Evolutionary conservation across 306 rosid genomes (phyloP).

Genomic region (Glycine latifolia): DNA sequence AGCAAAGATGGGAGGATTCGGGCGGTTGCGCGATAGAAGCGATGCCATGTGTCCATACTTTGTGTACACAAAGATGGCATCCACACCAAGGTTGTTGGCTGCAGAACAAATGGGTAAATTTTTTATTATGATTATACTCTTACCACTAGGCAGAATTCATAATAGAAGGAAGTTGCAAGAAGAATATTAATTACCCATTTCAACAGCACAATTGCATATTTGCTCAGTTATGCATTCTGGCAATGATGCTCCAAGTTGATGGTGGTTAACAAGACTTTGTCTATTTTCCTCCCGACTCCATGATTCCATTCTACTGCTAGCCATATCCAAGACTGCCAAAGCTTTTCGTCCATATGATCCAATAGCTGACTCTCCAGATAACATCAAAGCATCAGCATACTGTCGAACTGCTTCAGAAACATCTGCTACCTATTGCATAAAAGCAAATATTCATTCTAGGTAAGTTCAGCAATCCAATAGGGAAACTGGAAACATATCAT

Average conservation of each 20-base stretch:
- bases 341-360: constrained; percentile 83
- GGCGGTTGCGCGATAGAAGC: constrained; percentile 80
- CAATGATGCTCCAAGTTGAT: constrained; percentile 68
- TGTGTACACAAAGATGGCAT: constrained; percentile 89
- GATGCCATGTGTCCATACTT: constrained; percentile 90
- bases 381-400: constrained; percentile 89
- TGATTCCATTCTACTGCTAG: constrained; percentile 78
- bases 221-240: constrained; percentile 83
- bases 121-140: not conserved
- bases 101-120: constrained; percentile 49
- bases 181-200: constrained; percentile 65
- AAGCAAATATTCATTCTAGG: constrained; percentile 39
- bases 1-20: constrained; percentile 89
- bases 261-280: constrained; percentile 54
- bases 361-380: constrained; percentile 90
- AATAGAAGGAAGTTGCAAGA: not conserved
- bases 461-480: constrained; percentile 18
- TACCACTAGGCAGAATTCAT: not conserved
- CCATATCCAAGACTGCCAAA: constrained; percentile 73
- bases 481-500: constrained; percentile 1
- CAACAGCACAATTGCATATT: constrained; percentile 81
- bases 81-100: constrained; percentile 94
- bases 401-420: constrained; percentile 91
- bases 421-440: constrained; percentile 80
- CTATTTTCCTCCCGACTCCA: constrained; percentile 79